Percentiles rank a stretch among this genome's conserved stretches.
Evolutionary conservation across 2,329 filamentous ascomycete species (phyloP).

Genomic region (Apiospora rasikravindrae): DNA sequence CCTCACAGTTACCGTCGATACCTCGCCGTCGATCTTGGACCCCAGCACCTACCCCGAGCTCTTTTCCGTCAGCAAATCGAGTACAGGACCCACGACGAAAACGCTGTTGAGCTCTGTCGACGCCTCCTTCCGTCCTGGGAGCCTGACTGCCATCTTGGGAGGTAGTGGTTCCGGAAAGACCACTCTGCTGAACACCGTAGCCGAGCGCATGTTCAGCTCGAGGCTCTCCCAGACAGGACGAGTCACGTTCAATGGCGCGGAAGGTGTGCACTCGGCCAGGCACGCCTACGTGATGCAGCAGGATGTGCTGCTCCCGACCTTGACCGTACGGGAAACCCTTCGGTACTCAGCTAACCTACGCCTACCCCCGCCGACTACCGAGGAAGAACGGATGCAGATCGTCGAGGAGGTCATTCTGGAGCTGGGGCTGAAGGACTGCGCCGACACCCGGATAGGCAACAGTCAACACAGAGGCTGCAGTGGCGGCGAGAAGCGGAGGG

Average conservation of each 20-base stretch:
- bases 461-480: slow-evolving; percentile 76
- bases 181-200: slow-evolving; percentile 72
- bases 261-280: slow-evolving; percentile 59
- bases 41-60: slow-evolving; percentile 52
- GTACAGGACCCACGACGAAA: slow-evolving; percentile 45
- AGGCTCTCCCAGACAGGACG: slow-evolving; percentile 57
- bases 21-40: slow-evolving; percentile 59
- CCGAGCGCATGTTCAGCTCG: slow-evolving; percentile 67
- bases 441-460: slow-evolving; percentile 75
- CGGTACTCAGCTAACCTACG: slow-evolving; percentile 75
- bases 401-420: slow-evolving; percentile 81
- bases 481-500: slow-evolving; percentile 77
- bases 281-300: slow-evolving; percentile 79
- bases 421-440: slow-evolving; percentile 77
- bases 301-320: slow-evolving; percentile 72
- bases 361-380: slow-evolving; percentile 65
- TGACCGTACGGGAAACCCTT: slow-evolving; percentile 78
- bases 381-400: slow-evolving; percentile 62
- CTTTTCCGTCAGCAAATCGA: slow-evolving; percentile 39
- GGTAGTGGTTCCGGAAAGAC: slow-evolving; percentile 78
- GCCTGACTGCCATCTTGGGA: slow-evolving; percentile 76
- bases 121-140: slow-evolving; percentile 68
- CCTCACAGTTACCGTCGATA: slow-evolving; percentile 61
- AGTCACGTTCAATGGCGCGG: slow-evolving; percentile 65
- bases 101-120: slow-evolving; percentile 67